Evolutionary conservation across 306 rosid species (phyloP), one percentile per base, ranked within the genome.

Genomic region (Vigna unguiculata): DNA sequence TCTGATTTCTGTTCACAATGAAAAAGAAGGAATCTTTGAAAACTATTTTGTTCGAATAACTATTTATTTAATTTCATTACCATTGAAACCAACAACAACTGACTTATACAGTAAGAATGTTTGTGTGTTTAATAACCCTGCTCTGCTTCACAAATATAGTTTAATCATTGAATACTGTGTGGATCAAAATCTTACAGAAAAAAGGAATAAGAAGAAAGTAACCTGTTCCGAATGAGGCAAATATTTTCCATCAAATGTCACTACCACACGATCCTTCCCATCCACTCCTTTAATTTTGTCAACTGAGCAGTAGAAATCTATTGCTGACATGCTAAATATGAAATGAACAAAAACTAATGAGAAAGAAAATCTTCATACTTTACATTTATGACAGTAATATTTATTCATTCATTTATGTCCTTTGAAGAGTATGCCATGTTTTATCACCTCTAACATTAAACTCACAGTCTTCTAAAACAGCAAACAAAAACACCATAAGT

Each of bases 281-380:
- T 94, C 96, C 5, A 83, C 90, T 68, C 96, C 98, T 85, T 88
- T 86, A 53, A 88, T 85, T 88, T 94, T 94, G 92, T 94, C 96
- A 15, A 94, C 96, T 1, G 97, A 92, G 89, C 98, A 94, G 90
- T 75, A 92, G 86, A 94, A 94, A 77, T 94, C 98, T 78, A 94
- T 92, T 30, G 95, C 96, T 59, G 98, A 94, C 98, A 92, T 94
- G 68, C 98, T 94, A 80, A 24, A 82, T 20, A 83, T 53, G 52
- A 83, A 69, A 82, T 17, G 40, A 54, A 82, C 28, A 79, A 79
- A 79, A 28, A 82, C 78, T 59, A 17, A 36, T 30, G 43, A 36
- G 47, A 43, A 36, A 20, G 43, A 40, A 61, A 43, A 78, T 53
- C 47, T 21, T 47, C 7, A 14, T 46, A 32, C 66, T 13, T 25